These are phyloP conservation scores for Yamadazyma takamatsuzukensis DNA, from an alignment of 805 yeast species.

Conservation along the genomic window DNA sequence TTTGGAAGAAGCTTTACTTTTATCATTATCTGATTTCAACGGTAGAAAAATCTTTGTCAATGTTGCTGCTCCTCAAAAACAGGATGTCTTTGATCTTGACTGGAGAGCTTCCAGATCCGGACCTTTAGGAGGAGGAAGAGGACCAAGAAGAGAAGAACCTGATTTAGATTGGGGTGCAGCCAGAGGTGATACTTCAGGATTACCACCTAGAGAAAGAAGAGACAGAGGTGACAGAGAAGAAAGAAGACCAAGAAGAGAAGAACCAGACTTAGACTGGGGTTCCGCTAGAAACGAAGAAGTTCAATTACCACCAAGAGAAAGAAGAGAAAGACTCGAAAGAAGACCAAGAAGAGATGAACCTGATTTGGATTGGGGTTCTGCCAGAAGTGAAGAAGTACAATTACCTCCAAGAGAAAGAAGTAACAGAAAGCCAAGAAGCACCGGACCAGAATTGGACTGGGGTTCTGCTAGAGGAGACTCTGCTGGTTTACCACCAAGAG, in stretches of 20 bases:
- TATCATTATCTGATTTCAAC: constrained; percentile 41
- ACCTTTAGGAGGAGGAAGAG: constrained; percentile 21
- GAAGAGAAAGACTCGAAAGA: constrained; percentile 21
- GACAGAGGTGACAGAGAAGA: constrained; percentile 24
- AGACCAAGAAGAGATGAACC: constrained; percentile 19
- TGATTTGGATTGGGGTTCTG: constrained; percentile 25
- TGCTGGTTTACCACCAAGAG: constrained; percentile 30
- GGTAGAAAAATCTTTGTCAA: constrained; percentile 52
- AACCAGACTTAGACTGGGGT: constrained; percentile 56
- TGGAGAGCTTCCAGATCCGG: constrained; percentile 36
- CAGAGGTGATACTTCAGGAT: constrained; percentile 31
- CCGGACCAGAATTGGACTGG: constrained; percentile 43
- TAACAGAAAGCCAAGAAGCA: constrained; percentile 25
- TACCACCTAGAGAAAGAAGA: constrained; percentile 36
- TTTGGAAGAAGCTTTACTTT: constrained; percentile 49
- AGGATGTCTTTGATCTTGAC: constrained; percentile 43
- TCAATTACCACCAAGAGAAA: constrained; percentile 33
- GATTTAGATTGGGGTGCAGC: constrained; percentile 60
- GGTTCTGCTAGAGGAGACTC: constrained; percentile 30
- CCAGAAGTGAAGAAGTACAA: constrained; percentile 23
- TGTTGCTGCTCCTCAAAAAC: constrained; percentile 57
- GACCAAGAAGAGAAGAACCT: constrained; percentile 46
- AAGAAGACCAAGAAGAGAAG: constrained; percentile 19
- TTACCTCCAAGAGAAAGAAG: constrained; percentile 17
- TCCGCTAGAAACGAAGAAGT: constrained; percentile 33